Conservation (phyloP, 768 basidiomycete genomes). For the Leccinum pellstonianum region DNA sequence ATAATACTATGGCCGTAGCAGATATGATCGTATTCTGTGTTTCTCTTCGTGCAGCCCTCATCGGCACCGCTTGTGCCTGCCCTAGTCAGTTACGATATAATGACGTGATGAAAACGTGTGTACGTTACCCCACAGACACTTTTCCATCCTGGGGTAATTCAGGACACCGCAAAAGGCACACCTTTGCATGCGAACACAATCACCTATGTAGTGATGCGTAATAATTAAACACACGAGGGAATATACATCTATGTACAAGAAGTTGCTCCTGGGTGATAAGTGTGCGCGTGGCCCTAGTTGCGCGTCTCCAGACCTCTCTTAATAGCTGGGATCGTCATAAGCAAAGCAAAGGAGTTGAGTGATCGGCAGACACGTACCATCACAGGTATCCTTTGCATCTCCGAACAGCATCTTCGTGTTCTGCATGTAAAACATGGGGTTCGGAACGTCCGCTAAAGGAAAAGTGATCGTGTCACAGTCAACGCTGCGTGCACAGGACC, state of each 20-base stretch:
- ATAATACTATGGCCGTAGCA: slow-evolving; percentile 15
- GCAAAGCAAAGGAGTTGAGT: not conserved
- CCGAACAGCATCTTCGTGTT: slow-evolving; percentile 91
- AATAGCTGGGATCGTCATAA: slow-evolving; percentile 42
- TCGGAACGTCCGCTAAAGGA: slow-evolving; percentile 77
- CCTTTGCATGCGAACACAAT: not conserved
- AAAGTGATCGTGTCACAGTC: not conserved
- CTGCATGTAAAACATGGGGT: slow-evolving; percentile 93
- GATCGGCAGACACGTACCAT: slow-evolving; percentile 48
- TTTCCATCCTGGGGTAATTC: slow-evolving; percentile 7
- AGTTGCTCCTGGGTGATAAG: not conserved
- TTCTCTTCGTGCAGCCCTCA: not conserved
- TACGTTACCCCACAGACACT: slow-evolving; percentile 23
- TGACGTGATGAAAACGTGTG: slow-evolving; percentile 31
- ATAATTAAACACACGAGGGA: slow-evolving; percentile 20
- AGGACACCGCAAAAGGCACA: slow-evolving; percentile 1
- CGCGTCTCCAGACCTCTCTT: slow-evolving; percentile 55
- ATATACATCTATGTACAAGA: slow-evolving; percentile 18
- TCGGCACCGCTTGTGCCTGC: slow-evolving; percentile 2
- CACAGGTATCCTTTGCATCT: slow-evolving; percentile 88
- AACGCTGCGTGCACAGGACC: not conserved
- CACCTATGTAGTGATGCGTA: not conserved
- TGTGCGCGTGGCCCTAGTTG: slow-evolving; percentile 9
- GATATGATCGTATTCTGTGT: slow-evolving; percentile 15
- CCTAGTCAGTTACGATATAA: slow-evolving; percentile 27